These are phyloP conservation scores for Sarcomyxa edulis DNA, from an alignment of 768 basidiomycete genomes.

Conservation along the genomic window DNA sequence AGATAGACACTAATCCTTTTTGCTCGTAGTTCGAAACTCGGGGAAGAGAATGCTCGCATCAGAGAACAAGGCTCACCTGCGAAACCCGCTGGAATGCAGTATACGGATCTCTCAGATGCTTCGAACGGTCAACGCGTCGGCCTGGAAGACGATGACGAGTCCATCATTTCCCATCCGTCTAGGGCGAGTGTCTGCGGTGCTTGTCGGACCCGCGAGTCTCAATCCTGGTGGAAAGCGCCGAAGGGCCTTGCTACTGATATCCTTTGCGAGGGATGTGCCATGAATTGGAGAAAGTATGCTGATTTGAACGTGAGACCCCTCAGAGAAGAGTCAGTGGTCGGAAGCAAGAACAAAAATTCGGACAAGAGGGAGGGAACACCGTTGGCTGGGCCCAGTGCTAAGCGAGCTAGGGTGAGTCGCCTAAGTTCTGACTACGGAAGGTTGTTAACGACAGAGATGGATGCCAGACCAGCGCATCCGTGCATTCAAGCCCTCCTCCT, in stretches of 20 bases:
- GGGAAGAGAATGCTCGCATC: conserved; percentile 60
- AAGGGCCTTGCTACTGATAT: conserved; percentile 74
- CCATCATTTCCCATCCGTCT: conserved; percentile 54
- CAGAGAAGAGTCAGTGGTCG: conserved; percentile 57
- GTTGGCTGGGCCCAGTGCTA: conserved; percentile 36
- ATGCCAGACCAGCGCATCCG: conserved; percentile 41
- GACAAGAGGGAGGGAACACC: conserved; percentile 65
- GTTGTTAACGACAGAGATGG: background rate
- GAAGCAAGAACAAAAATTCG: conserved; percentile 44
- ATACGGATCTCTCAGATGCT: conserved; percentile 32
- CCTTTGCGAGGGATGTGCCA: conserved; percentile 82
- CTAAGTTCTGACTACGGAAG: background rate
- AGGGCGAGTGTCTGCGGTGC: conserved; percentile 66
- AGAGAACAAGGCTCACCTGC: conserved; percentile 31
- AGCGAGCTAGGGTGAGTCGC: conserved; percentile 39
- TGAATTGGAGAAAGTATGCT: conserved; percentile 91
- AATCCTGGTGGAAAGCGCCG: conserved; percentile 89
- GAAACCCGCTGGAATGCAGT: conserved; percentile 30
- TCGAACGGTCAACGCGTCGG: conserved; percentile 42
- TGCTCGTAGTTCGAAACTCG: conserved; percentile 49
- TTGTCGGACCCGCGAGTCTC: conserved; percentile 77
- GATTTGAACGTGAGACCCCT: conserved; percentile 74
- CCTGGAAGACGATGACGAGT: conserved; percentile 70
- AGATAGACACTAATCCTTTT: no score
- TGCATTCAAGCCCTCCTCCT: conserved; percentile 51